These are phyloP conservation scores for Penicillium steckii DNA, from an alignment of 495 filamentous ascomycete genomes.

Conservation along the genomic window DNA sequence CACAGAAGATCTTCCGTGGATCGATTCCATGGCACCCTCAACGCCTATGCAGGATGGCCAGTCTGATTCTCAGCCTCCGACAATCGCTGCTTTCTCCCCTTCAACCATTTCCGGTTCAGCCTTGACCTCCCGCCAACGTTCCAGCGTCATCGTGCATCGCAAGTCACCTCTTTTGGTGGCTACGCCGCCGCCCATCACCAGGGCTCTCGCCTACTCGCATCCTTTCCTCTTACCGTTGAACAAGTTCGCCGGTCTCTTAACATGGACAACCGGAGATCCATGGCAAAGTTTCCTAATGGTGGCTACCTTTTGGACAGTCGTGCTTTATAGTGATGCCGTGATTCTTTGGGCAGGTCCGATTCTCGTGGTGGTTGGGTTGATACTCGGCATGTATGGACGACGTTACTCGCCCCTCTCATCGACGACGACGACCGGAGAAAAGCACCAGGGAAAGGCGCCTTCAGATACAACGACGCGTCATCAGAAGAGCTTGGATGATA, in stretches of 20 bases:
- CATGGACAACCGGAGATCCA: slow-evolving; percentile 89
- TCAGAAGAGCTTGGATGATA: slow-evolving; percentile 89
- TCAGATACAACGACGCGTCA: slow-evolving; percentile 64
- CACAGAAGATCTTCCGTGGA: slow-evolving; percentile 62
- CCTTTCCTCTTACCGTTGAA: slow-evolving; percentile 88
- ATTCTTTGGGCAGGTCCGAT: slow-evolving; percentile 80
- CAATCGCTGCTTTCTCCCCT: slow-evolving; percentile 84
- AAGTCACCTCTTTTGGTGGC: slow-evolving; percentile 92
- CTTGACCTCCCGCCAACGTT: slow-evolving; percentile 71
- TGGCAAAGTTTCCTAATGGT: slow-evolving; percentile 97
- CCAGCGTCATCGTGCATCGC: slow-evolving; percentile 91
- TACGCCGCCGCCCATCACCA: slow-evolving; percentile 89
- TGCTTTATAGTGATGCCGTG: slow-evolving; percentile 80
- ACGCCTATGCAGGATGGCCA: slow-evolving; percentile 38
- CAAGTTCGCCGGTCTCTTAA: slow-evolving; percentile 75
- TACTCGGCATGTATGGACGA: slow-evolving; percentile 88
- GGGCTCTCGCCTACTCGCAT: slow-evolving; percentile 89
- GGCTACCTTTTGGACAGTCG: slow-evolving; percentile 76
- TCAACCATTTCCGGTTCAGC: slow-evolving; percentile 67
- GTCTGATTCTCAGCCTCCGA: slow-evolving; percentile 59
- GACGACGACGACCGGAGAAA: slow-evolving; percentile 68
- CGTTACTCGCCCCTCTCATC: slow-evolving; percentile 89
- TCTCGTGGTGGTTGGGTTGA: slow-evolving; percentile 72
- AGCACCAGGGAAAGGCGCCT: slow-evolving; percentile 50
- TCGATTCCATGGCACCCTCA: slow-evolving; percentile 56